Conservation (phyloP, 108 stramenopile genomes). For the Aurantiochytrium sp. region DNA sequence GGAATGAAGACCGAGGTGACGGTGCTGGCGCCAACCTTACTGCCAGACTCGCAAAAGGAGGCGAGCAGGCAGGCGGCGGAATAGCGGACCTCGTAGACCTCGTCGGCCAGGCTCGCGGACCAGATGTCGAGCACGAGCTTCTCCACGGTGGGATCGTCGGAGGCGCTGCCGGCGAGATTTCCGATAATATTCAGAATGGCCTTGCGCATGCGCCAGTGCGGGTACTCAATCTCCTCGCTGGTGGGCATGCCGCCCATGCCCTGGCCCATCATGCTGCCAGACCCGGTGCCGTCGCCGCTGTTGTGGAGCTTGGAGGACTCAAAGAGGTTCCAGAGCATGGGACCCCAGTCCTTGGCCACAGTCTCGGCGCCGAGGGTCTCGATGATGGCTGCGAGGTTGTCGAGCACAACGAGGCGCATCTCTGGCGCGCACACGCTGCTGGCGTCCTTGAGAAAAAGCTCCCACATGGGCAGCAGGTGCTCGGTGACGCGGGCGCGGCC, state of each 20-base stretch:
- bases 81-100: conserved; percentile 1
- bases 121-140: conserved; percentile 9
- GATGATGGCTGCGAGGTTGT: neutral
- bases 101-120: neutral
- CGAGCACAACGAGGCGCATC: neutral
- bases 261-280: neutral
- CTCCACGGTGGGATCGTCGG: neutral
- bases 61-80: neutral
- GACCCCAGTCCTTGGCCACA: neutral
- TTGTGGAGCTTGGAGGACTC: neutral
- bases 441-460: neutral
- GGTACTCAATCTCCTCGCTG: conserved; percentile 1
- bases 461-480: neutral
- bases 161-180: neutral
- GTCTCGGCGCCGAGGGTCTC: neutral
- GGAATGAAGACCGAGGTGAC: neutral
- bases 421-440: neutral
- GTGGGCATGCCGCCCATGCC: neutral
- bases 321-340: neutral
- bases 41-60: neutral
- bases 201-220: conserved; percentile 26
- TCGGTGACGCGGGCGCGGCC: neutral
- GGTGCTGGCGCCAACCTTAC: conserved; percentile 15
- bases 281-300: neutral
- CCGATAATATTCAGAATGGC: conserved; percentile 9